These are phyloP conservation scores for Entonaema liquescens DNA, from an alignment of 495 filamentous ascomycete species.

Conservation along the genomic window DNA sequence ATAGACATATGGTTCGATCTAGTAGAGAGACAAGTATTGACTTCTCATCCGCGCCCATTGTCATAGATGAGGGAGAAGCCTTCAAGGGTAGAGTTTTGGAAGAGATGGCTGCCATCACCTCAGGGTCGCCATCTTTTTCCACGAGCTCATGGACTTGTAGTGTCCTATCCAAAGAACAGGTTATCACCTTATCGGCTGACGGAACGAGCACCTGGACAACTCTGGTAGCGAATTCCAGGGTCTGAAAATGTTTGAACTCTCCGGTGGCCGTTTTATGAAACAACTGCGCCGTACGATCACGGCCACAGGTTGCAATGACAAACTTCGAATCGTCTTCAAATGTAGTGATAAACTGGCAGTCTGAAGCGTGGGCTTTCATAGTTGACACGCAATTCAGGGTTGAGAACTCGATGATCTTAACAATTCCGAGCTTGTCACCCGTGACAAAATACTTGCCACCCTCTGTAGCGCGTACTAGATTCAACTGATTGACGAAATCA, in stretches of 20 bases:
- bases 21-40: constrained; percentile 78
- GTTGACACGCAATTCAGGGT: constrained; percentile 65
- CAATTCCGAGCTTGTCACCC: constrained; percentile 84
- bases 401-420: constrained; percentile 65
- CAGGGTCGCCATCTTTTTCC: constrained; percentile 71
- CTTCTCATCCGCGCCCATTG: constrained; percentile 67
- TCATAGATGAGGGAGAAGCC: constrained; percentile 86
- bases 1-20: constrained; percentile 81
- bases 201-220: constrained; percentile 59
- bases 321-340: constrained; percentile 61
- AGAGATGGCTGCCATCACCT: constrained; percentile 78
- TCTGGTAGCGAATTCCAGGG: constrained; percentile 58
- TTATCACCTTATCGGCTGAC: constrained; percentile 71
- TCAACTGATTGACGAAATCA: constrained; percentile 77
- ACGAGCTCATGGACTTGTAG: constrained; percentile 81
- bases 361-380: constrained; percentile 84
- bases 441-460: constrained; percentile 72
- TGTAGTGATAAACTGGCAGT: constrained; percentile 83
- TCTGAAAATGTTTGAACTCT: constrained; percentile 59
- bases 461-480: constrained; percentile 68
- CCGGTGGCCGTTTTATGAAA: constrained; percentile 68
- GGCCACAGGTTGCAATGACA: constrained; percentile 79
- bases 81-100: constrained; percentile 80
- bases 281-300: constrained; percentile 90
- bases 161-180: constrained; percentile 88